Base-by-base conservation (phyloP, 2,329 filamentous ascomycete species). In the Alternaria sp. region DNA sequence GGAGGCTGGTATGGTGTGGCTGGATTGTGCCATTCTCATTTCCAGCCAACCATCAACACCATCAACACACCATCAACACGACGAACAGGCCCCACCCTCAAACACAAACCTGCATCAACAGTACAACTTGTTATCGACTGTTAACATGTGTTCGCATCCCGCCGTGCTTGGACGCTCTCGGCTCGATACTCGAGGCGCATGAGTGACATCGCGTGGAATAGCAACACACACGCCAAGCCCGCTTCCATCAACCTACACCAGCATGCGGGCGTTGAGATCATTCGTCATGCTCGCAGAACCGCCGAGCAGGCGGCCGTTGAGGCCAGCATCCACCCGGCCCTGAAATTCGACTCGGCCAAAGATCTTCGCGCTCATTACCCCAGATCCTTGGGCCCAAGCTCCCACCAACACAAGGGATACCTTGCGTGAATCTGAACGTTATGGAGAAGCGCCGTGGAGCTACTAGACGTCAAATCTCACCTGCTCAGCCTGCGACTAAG, bases 1-100 rank as follows among this genome's bases (percentile, higher is more conserved):
- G 65, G 60, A 66, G 64, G 62, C 62, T 68, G 66, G 66, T 62
- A 57, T 46, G 39, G 39, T 49, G 64, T 66, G 69, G 68, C 66
- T 72, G 69, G 69, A 56, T 26, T 11, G 39, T 60, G 56, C 61
- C 60, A 61, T 48, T 37, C 37, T 39, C 52, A 39, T 63, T 61
- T 61, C 54, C 14, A 31, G 45, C 64, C 61, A 63, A 62, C 60
- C 52, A 60, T 17, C 31, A 49, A 44, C 52, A 46, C 48, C 44
- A 48, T 17, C 17, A 17, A 17, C 17, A 17, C 17, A 17, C 17
- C 17, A 17, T 34, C 34, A 13, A 34, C 46, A 50, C 52, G 34
- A 5, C 42, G 17, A 10, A 41, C 21, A 24, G 37, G 14, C 36
- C 14, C 42, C 49, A 39, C 21, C 31, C 31, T 40, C 37, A 34